Conservation (phyloP, 306 rosid species). For the Luffa acutangula region DNA sequence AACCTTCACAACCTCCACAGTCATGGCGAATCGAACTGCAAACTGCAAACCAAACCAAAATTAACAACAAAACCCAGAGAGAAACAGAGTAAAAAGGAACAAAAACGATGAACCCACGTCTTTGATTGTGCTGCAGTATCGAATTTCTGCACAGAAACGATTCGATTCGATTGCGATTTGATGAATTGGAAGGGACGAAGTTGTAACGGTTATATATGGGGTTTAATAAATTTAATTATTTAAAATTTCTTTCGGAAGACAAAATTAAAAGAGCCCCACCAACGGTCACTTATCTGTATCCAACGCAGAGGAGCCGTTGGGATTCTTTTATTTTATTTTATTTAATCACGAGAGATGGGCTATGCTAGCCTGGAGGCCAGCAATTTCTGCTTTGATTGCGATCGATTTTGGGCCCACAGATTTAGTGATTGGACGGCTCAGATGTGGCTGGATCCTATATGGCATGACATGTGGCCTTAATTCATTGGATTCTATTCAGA, state of each 20-base stretch:
- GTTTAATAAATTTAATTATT: not conserved
- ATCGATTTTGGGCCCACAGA: slow-evolving; percentile 18
- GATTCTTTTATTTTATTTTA: not conserved
- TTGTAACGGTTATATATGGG: slow-evolving; percentile 22
- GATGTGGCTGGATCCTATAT: slow-evolving; percentile 1
- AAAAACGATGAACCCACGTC: not conserved
- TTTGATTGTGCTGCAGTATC: not conserved
- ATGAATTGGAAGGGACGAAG: not conserved
- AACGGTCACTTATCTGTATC: slow-evolving; percentile 36
- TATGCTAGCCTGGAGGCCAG: slow-evolving; percentile 32
- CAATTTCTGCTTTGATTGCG: slow-evolving; percentile 10
- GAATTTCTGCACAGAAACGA: not conserved
- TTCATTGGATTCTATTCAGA: not conserved
- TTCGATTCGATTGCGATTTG: not conserved
- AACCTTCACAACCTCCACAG: slow-evolving; percentile 25
- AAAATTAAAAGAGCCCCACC: slow-evolving; percentile 12
- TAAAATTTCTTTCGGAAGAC: not conserved
- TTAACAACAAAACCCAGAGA: not conserved
- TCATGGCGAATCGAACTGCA: slow-evolving; percentile 19
- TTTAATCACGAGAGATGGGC: not conserved
- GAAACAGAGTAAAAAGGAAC: not conserved
- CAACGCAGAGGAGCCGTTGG: slow-evolving; percentile 41
- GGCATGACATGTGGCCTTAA: not conserved
- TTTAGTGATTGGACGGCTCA: not conserved
- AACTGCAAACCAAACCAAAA: not conserved